Conservation (phyloP, 1,284 basidiomycete genomes). For the Gymnopus androsaceus region DNA sequence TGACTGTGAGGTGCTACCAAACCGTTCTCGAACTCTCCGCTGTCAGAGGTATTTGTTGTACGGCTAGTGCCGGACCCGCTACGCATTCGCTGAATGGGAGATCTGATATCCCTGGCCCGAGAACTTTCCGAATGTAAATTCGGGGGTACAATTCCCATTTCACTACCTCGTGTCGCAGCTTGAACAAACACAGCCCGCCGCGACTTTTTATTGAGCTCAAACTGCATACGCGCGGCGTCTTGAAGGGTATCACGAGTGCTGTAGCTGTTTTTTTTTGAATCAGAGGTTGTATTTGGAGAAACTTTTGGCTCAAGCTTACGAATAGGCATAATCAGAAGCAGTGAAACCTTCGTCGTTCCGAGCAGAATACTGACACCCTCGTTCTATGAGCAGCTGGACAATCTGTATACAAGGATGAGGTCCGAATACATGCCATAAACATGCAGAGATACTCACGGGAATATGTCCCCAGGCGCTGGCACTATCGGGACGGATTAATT, state of each 20-base stretch:
- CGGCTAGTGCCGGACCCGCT: conserved; percentile 81
- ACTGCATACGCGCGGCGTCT: conserved; percentile 73
- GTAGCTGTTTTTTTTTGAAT: conserved; percentile 39
- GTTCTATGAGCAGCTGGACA: conserved; percentile 85
- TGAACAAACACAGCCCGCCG: conserved; percentile 68
- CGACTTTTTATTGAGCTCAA: conserved; percentile 75
- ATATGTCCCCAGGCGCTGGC: conserved; percentile 86
- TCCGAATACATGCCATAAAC: conserved; percentile 14
- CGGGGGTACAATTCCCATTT: conserved; percentile 49
- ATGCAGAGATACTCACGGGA: conserved; percentile 49
- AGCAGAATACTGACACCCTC: conserved; percentile 79
- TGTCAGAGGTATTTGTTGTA: conserved; percentile 73
- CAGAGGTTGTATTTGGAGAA: conserved; percentile 11
- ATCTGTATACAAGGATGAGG: conserved; percentile 46
- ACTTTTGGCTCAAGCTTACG: conserved; percentile 49
- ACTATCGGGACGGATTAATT: conserved; percentile 41
- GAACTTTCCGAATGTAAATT: conserved; percentile 35
- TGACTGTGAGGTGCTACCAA: conserved; percentile 42
- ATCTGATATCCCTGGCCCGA: conserved; percentile 38
- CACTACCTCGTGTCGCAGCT: conserved; percentile 62
- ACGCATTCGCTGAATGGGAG: conserved; percentile 55
- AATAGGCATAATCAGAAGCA: conserved; percentile 90
- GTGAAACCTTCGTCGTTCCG: conserved; percentile 92
- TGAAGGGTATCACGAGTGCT: conserved; percentile 75
- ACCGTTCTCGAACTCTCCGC: conserved; percentile 59